Base-by-base conservation (phyloP, 495 filamentous ascomycete species). In the Venustampulla echinocandica region DNA sequence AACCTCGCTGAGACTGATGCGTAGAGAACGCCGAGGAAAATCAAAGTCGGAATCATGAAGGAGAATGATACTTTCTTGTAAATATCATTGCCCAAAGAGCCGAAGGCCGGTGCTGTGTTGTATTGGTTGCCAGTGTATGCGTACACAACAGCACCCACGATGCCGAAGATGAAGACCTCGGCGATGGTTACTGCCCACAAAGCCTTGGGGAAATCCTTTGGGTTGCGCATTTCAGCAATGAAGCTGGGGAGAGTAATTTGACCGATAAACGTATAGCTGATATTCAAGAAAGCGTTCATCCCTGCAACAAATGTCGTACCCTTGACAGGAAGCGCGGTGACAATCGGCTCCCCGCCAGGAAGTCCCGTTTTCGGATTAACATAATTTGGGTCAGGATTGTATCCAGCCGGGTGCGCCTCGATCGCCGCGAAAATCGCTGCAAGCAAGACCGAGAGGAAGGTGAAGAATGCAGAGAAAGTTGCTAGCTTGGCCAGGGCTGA, bases 41-140 rank as follows among this genome's bases (percentile, higher is more conserved):
- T 88, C 53, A 94, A 66, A 0, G 87, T 94, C 7, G 87, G 87
- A 40, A 94, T 82, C 87, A 93, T 93, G 71, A 94, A 92, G 18
- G 81, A 85, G 63, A 92, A 94, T 0, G 85, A 74, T 9, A 89
- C 70, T 62, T 92, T 90, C 66, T 89, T 85, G 67, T 77, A 88
- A 0, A 79, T 28, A 2, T 77, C 73, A 40, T 85, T 74, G 34
- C 78, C 72, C 14, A 94, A 66, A 4, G 85, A 87, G 15, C 85
- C 86, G 55, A 94, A 94, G 1, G 87, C 87, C 0, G 87, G 87
- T 2, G 81, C 67, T 0, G 75, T 80, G 64, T 83, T 86, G 67
- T 94, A 94, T 58, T 88, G 80, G 15, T 81, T 88, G 36, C 87
- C 87, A 9, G 82, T 87, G 60, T 84, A 92, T 15, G 68, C 84